Conservation (phyloP, 768 basidiomycete genomes). For the Termitomyces sp. region DNA sequence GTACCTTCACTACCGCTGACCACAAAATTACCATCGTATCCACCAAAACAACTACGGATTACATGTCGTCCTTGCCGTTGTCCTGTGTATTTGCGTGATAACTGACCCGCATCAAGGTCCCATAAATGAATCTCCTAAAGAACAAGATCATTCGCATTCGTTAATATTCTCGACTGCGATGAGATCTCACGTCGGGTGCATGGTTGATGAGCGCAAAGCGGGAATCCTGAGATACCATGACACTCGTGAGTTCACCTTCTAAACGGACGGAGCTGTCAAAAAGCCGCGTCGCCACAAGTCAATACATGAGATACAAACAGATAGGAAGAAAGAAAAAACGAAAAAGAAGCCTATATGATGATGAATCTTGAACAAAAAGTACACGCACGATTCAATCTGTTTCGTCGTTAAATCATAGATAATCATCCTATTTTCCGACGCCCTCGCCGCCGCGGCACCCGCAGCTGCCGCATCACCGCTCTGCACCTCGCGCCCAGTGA, state of each 20-base stretch:
- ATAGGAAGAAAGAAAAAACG: not conserved
- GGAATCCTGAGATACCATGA: slow-evolving; percentile 82
- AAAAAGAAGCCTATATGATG: not conserved
- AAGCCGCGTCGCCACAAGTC: slow-evolving; percentile 4
- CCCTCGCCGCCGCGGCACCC: slow-evolving; percentile 26
- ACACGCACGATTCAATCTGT: slow-evolving; percentile 59
- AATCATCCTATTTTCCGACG: slow-evolving; percentile 58
- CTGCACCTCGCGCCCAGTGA: slow-evolving; percentile 12
- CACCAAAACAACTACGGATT: slow-evolving; percentile 92
- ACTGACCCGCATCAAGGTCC: slow-evolving; percentile 64
- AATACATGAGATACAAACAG: not conserved
- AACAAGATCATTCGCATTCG: slow-evolving; percentile 9
- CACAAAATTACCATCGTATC: slow-evolving; percentile 81
- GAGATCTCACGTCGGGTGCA: slow-evolving; percentile 68
- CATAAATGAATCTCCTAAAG: slow-evolving; percentile 86
- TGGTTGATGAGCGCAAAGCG: slow-evolving; percentile 84
- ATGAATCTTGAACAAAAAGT: not conserved
- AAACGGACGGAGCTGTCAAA: slow-evolving; percentile 51
- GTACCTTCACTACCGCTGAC: slow-evolving; percentile 94
- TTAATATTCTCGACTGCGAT: slow-evolving; percentile 2
- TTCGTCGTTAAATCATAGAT: slow-evolving; percentile 72
- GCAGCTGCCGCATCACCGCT: slow-evolving; percentile 14
- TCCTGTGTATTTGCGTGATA: slow-evolving; percentile 79
- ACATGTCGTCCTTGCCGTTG: slow-evolving; percentile 81
- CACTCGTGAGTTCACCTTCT: slow-evolving; percentile 82